Evolutionary conservation across 2,329 filamentous ascomycete genomes (phyloP).

Genomic region (Alternaria hordeiaustralica): DNA sequence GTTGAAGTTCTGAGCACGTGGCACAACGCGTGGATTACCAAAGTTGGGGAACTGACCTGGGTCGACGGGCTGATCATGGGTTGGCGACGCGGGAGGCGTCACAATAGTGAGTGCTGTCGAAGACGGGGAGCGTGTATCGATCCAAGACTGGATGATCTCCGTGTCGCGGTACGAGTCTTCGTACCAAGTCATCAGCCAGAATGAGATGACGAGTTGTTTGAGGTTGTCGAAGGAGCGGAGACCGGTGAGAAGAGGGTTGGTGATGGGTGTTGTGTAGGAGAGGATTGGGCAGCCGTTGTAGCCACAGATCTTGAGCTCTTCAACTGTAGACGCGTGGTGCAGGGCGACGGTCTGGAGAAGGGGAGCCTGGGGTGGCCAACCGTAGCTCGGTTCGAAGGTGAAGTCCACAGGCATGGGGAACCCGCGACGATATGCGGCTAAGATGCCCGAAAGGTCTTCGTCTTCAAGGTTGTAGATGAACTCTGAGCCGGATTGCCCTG

Average conservation of each 20-base stretch:
- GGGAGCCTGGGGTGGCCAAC: conserved; percentile 49
- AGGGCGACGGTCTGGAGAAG: conserved; percentile 53
- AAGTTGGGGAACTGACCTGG: conserved; percentile 36
- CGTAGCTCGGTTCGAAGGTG: conserved; percentile 47
- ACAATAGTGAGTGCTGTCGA: conserved; percentile 49
- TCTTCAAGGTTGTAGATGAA: conserved; percentile 35
- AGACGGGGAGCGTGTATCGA: conserved; percentile 47
- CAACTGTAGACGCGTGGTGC: conserved; percentile 49
- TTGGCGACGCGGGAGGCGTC: conserved; percentile 37
- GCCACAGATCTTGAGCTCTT: conserved; percentile 57
- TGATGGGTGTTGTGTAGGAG: conserved; percentile 47
- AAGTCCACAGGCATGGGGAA: conserved; percentile 25
- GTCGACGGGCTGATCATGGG: conserved; percentile 29
- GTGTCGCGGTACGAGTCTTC: conserved; percentile 49
- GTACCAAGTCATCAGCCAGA: conserved; percentile 52
- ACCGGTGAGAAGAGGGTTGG: conserved; percentile 46
- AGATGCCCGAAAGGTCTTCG: conserved; percentile 35
- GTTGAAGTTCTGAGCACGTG: conserved; percentile 36
- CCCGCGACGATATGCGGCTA: conserved; percentile 33
- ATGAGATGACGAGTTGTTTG: conserved; percentile 49
- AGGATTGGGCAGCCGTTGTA: conserved; percentile 54
- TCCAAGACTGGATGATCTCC: conserved; percentile 55
- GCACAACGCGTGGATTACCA: conserved; percentile 16
- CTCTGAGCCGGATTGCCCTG: conserved; percentile 23
- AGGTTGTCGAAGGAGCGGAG: conserved; percentile 54